Evolutionary conservation across 345 rosid genomes (phyloP).

Genomic region (Laguncularia racemosa): DNA sequence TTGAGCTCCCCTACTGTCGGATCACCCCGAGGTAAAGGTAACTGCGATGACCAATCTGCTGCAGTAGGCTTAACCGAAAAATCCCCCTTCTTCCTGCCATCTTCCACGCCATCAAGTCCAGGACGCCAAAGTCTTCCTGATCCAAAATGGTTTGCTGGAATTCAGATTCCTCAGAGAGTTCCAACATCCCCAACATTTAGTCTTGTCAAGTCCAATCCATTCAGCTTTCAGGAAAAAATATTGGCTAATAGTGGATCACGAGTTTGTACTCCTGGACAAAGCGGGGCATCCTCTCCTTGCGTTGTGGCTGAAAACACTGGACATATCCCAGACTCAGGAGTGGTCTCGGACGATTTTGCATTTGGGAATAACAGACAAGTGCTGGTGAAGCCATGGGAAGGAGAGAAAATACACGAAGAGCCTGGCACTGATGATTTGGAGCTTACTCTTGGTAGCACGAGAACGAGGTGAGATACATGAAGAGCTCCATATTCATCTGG

Average conservation of each 20-base stretch:
- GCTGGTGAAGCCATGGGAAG: conserved; percentile 97
- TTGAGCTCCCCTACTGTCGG: conserved; percentile 90
- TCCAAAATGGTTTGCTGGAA: conserved; percentile 81
- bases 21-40: conserved; percentile 53
- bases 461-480: conserved; percentile 38
- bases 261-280: conserved; percentile 94
- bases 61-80: conserved; percentile 43
- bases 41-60: conserved; percentile 59
- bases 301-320: conserved; percentile 68
- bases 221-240: conserved; percentile 62
- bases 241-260: conserved; percentile 63
- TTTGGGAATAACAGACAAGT: conserved; percentile 66
- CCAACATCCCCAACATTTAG: conserved; percentile 92
- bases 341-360: conserved; percentile 73
- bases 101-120: conserved; percentile 97
- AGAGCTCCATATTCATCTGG: not conserved
- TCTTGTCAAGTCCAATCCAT: conserved; percentile 69
- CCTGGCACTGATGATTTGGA: conserved; percentile 91
- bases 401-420: conserved; percentile 94
- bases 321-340: conserved; percentile 81
- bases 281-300: conserved; percentile 95
- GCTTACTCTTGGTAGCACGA: conserved; percentile 94
- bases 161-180: conserved; percentile 61
- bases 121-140: conserved; percentile 68
- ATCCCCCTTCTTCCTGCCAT: conserved; percentile 45